Evolutionary conservation across 192 early-diverging fungal species (phyloP).

Genomic region (Glomus cerebriforme): DNA sequence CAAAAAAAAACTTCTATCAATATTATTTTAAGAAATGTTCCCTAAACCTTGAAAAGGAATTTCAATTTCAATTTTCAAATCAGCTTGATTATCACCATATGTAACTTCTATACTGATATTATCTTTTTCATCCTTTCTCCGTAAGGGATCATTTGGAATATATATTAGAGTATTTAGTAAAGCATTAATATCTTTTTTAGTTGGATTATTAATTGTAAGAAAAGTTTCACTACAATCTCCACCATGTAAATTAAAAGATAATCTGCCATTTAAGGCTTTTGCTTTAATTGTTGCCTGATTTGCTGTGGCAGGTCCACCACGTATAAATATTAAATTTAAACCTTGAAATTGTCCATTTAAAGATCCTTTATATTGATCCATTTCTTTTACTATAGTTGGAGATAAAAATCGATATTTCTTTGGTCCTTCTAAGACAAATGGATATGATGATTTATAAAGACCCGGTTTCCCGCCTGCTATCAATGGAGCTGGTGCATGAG

Average conservation of each 20-base stretch:
- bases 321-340: conserved; percentile 50
- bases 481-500: conserved; percentile 32
- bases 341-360: conserved; percentile 43
- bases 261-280: conserved; percentile 28
- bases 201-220: conserved; percentile 25
- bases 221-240: conserved; percentile 30
- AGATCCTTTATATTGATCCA: conserved; percentile 20
- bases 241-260: conserved; percentile 28
- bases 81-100: neutral
- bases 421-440: conserved; percentile 14
- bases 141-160: conserved; percentile 26
- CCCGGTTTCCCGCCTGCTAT: conserved; percentile 30
- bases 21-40: too few species aligned
- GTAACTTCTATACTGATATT: neutral
- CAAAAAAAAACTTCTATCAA: too few species aligned
- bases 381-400: neutral
- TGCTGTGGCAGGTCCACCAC: conserved; percentile 40
- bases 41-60: neutral
- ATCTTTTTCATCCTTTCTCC: conserved; percentile 32
- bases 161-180: conserved; percentile 37
- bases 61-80: conserved; percentile 5
- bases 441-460: conserved; percentile 19
- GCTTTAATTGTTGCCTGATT: conserved; percentile 30
- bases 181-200: conserved; percentile 37
- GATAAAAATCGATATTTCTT: conserved; percentile 3